These are phyloP conservation scores for Kodamaea jinghongensis DNA, from an alignment of 805 yeast genomes.

Conservation along the genomic window DNA sequence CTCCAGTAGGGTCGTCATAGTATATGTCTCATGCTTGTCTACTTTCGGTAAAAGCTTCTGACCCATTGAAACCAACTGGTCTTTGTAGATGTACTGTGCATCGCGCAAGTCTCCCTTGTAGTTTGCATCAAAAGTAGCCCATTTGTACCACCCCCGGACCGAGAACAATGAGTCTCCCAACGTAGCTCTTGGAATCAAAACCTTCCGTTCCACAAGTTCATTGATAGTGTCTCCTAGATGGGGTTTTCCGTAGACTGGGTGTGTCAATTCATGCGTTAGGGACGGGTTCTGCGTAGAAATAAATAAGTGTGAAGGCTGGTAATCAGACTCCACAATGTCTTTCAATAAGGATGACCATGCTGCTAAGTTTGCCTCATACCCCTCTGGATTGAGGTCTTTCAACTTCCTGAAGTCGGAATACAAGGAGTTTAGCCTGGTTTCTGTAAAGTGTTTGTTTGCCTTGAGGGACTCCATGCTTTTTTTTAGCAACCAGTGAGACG, in stretches of 20 bases:
- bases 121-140: conserved; percentile 13
- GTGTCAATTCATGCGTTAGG: conserved; percentile 17
- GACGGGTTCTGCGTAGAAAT: conserved; percentile 17
- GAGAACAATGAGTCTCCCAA: conserved; percentile 8
- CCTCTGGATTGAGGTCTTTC: conserved; percentile 38
- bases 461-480: conserved; percentile 1
- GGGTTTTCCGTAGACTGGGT: conserved; percentile 34
- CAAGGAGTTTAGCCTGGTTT: conserved; percentile 31
- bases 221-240: conserved; percentile 23
- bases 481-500: no score
- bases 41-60: background rate
- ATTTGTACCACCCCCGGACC: conserved; percentile 14
- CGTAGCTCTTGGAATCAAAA: conserved; percentile 18
- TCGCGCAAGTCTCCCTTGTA: conserved; percentile 15
- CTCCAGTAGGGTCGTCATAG: conserved; percentile 3
- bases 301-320: conserved; percentile 10
- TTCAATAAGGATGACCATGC: conserved; percentile 32
- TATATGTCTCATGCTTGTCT: conserved; percentile 6
- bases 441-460: conserved; percentile 18
- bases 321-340: conserved; percentile 16
- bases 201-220: conserved; percentile 20
- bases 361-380: conserved; percentile 39
- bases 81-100: conserved; percentile 26
- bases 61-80: conserved; percentile 14
- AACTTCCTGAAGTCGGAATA: conserved; percentile 34